Conservation (phyloP, 148 eudicot genomes). For the Dianthus caryophyllus region DNA sequence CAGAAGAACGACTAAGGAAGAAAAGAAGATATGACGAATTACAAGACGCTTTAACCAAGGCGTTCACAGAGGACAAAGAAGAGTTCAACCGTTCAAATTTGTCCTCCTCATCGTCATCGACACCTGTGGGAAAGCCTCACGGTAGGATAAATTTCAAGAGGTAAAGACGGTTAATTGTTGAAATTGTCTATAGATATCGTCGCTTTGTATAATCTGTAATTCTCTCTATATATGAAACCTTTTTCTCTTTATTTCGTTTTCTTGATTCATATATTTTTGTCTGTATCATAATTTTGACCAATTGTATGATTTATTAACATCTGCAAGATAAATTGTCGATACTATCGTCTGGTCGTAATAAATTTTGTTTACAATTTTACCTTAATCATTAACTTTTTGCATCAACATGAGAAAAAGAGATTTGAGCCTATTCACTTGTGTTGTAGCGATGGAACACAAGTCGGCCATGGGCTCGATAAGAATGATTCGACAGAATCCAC, state of each 20-base stretch:
- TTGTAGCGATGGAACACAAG: too few relatives aligned
- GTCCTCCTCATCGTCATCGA: slow-evolving; percentile 59
- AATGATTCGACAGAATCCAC: too few relatives aligned
- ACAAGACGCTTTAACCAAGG: slow-evolving; percentile 55
- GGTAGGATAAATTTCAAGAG: slow-evolving; percentile 33
- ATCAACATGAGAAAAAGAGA: too few relatives aligned
- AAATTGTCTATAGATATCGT: slow-evolving; percentile 1
- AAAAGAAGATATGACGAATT: slow-evolving; percentile 54
- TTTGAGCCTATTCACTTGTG: too few relatives aligned
- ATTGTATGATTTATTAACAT: neutral
- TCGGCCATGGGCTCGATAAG: too few relatives aligned
- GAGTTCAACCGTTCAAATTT: slow-evolving; percentile 36
- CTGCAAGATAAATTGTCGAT: neutral
- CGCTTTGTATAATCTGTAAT: slow-evolving; percentile 17
- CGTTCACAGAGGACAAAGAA: slow-evolving; percentile 65
- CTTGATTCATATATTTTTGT: slow-evolving; percentile 7
- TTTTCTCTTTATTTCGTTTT: neutral
- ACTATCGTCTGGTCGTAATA: neutral
- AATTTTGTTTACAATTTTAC: neutral
- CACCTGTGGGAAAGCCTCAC: slow-evolving; percentile 34
- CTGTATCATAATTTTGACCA: slow-evolving; percentile 29
- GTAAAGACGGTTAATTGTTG: slow-evolving; percentile 11
- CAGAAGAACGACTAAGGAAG: slow-evolving; percentile 56
- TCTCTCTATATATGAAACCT: slow-evolving; percentile 8
- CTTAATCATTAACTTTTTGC: too few relatives aligned